Percentiles rank a stretch among this genome's conserved stretches.
Evolutionary conservation across 2,329 filamentous ascomycete genomes (phyloP).

Genomic region (Colletotrichum echinochloae): DNA sequence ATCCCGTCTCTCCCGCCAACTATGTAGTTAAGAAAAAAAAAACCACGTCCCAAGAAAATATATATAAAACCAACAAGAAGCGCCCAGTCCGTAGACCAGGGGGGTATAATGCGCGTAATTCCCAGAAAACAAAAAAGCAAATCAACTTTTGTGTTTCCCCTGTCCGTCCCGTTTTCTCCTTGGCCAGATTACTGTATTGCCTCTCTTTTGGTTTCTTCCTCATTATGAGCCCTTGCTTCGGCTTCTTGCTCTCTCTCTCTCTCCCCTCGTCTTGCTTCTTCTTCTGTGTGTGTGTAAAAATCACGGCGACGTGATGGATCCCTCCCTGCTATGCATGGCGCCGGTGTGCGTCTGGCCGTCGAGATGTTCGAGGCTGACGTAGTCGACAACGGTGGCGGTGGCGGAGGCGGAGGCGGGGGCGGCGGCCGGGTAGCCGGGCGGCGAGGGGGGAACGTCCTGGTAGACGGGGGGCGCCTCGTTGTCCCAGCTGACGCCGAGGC

Average conservation of each 20-base stretch:
- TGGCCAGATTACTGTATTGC: neutral
- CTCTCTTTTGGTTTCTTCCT: neutral
- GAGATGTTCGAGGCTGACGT: constrained; percentile 55
- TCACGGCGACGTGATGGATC: constrained; percentile 16
- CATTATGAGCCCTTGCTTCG: neutral
- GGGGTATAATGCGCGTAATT: constrained; percentile 39
- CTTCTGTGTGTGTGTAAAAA: too few relatives aligned
- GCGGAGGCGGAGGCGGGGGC: constrained; percentile 50
- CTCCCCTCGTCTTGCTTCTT: too few relatives aligned
- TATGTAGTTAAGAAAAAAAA: neutral
- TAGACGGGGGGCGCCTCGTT: constrained; percentile 96
- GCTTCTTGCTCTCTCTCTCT: neutral
- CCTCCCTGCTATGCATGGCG: constrained; percentile 31
- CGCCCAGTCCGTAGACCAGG: constrained; percentile 25
- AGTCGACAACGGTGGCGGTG: constrained; percentile 52
- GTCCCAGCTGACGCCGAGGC: constrained; percentile 95
- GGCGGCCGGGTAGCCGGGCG: constrained; percentile 72
- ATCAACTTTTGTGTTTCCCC: constrained; percentile 27
- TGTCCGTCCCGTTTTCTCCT: neutral
- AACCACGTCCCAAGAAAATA: constrained; percentile 5
- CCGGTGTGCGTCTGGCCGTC: constrained; percentile 42
- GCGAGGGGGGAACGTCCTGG: constrained; percentile 89
- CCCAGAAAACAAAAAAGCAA: constrained; percentile 2
- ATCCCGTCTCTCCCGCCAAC: neutral
- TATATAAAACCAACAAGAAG: constrained; percentile 2